Conservation (phyloP, 345 rosid species). For the Acer saccharum region DNA sequence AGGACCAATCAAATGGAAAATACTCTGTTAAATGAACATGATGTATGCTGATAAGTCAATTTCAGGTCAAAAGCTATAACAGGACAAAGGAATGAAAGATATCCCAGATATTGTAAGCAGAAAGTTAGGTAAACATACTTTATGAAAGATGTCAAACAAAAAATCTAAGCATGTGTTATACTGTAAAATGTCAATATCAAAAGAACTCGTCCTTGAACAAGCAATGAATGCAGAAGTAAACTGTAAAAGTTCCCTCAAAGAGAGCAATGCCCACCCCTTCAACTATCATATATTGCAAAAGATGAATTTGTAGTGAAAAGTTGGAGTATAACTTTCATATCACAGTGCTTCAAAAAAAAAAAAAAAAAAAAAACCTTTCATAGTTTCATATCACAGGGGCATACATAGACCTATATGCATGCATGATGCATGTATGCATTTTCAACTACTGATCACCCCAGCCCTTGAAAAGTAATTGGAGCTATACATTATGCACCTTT, state of each 20-base stretch:
- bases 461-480: background rate
- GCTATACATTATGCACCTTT: background rate
- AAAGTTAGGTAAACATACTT: background rate
- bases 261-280: background rate
- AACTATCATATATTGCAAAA: background rate
- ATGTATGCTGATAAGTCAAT: background rate
- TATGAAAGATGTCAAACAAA: background rate
- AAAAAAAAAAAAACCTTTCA: no score
- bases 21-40: background rate
- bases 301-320: background rate
- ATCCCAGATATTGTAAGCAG: background rate
- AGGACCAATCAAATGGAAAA: background rate
- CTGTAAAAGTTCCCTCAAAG: background rate
- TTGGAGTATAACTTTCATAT: background rate
- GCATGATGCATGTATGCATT: background rate
- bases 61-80: background rate
- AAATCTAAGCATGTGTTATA: background rate
- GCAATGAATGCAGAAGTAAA: background rate
- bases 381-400: background rate
- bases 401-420: background rate
- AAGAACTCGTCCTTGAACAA: background rate
- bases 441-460: background rate
- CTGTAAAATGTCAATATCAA: background rate
- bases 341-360: no score
- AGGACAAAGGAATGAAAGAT: background rate